Conservation (phyloP, 2,329 filamentous ascomycete genomes). For the Aspergillus aculeatinus region DNA sequence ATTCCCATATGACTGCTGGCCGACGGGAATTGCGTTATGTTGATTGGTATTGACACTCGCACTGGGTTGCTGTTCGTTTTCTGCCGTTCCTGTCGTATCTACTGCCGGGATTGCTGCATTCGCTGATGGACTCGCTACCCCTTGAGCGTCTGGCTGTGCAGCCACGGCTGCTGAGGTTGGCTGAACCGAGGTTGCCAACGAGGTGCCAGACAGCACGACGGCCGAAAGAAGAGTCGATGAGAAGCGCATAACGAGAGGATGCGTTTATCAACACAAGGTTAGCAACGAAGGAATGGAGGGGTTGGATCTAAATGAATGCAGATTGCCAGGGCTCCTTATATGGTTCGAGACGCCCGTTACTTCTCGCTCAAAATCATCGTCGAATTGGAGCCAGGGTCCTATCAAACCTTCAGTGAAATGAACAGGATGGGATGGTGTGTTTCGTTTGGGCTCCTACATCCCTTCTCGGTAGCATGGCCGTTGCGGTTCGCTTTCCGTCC, state of each 20-base stretch:
- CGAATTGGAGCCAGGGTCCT: not conserved
- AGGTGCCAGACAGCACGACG: conserved; percentile 24
- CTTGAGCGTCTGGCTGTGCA: conserved; percentile 10
- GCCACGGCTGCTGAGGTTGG: conserved; percentile 16
- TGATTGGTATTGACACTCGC: conserved; percentile 4
- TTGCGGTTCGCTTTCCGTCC: not conserved
- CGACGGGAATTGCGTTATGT: not conserved
- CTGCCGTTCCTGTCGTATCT: conserved; percentile 6
- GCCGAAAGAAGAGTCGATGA: conserved; percentile 21
- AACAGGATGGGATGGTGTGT: conserved; percentile 11
- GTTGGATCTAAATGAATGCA: conserved; percentile 10
- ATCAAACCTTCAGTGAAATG: conserved; percentile 17
- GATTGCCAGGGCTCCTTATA: conserved; percentile 19
- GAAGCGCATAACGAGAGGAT: conserved; percentile 23
- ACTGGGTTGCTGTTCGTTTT: conserved; percentile 10
- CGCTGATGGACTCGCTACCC: conserved; percentile 8
- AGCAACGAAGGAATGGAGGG: conserved; percentile 18
- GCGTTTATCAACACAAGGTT: conserved; percentile 17
- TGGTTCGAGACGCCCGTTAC: conserved; percentile 10
- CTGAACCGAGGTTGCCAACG: conserved; percentile 23
- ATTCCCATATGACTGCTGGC: not conserved
- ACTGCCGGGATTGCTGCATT: conserved; percentile 10
- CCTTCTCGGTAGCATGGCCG: not conserved
- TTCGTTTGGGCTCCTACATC: conserved; percentile 1
- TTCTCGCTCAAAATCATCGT: not conserved